Base-by-base conservation (phyloP, 495 filamentous ascomycete species). In the Poronia punctata region DNA sequence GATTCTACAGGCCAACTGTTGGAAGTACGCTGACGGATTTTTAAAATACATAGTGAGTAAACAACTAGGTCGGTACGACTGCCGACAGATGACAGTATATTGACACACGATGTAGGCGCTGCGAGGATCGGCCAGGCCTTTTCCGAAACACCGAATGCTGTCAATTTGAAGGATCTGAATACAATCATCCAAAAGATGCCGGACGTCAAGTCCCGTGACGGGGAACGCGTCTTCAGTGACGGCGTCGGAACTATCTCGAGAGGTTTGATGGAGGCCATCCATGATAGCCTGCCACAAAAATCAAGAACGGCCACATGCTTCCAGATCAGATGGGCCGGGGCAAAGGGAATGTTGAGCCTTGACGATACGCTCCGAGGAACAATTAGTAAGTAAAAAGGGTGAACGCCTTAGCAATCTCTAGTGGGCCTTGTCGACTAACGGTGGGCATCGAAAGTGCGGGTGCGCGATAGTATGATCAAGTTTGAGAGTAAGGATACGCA, bases 111-210 rank as follows among this genome's bases (percentile, higher is more conserved):
- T 20, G 8, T 7, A 44, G 41, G 82, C 39, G 87, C 87, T 0
- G 86, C 87, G 0, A 67, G 86, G 21, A 88, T 92, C 24, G 87
- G 87, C 1, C 87, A 92, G 50, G 79, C 83, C 0, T 92, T 92
- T 37, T 84, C 85, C 0, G 83, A 92, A 42, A 92, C 87, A 0
- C 70, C 80, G 0, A 64, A 75, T 18, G 48, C 70, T 1, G 49
- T 85, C 1, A 48, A 63, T 3, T 44, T 67, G 4, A 24, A 62
- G 12, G 57, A 62, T 1, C 29, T 60, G n/a, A 23, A 39, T 9
- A 62, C 72, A 7, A 28, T 33, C 0, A 48, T 67, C 5, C 26
- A 54, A 31, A 10, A 38, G 20, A 71, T 79, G 0, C 45, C 38
- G 0, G 80, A 75, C 33, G 57, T 72, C 1, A 43, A 56, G 26